Base-by-base conservation (phyloP, 306 rosid genomes). In the Castanopsis chinensis region DNA sequence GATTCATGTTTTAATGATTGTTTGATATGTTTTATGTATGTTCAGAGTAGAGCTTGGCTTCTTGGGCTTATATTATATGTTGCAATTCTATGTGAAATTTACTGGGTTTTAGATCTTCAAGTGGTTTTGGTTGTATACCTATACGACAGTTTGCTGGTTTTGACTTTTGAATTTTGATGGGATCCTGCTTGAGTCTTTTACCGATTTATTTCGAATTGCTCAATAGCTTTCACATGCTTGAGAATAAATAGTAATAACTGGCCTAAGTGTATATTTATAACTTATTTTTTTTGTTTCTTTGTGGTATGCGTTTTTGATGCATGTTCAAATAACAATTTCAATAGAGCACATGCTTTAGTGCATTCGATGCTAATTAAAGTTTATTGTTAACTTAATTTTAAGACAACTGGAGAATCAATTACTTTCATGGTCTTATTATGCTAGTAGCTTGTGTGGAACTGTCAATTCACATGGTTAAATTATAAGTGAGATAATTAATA, bases 1-100 rank as follows among this genome's bases (percentile, higher is more conserved):
- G 72, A 73, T 72, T 72, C 28, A 33, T 69, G 81, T 41, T 77
- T 72, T 45, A 19, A 25, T 77, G 49, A 28, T 25, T 11, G 35
- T 63, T 68, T 49, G 17, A 54, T 53, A 56, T 56, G 49, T 67
- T 68, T 68, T 49, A 30, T 49, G 5, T 71, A 69, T 17, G 4
- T 59, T 7, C 54, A 21, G 45, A 12, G 54, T 27, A 72, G 17
- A 54, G 6, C 67, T 76, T 35, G 27, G 56, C 28, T 56, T 54
- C 4, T 73, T 23, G 61, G 19, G 32, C 69, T 54, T 32, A 51
- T 52, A 9, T 15, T 5, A 17, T 14, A 13, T 20, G 27, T 49
- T 49, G 53, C 17, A 49, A 12, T 49, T 49, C 53, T 49, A 49
- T 49, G 53, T 49, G 53, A 49, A 13, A 49, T 49, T 49, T 49